These are phyloP conservation scores for Luffa aegyptiaca DNA, from an alignment of 306 rosid species.

Conservation along the genomic window DNA sequence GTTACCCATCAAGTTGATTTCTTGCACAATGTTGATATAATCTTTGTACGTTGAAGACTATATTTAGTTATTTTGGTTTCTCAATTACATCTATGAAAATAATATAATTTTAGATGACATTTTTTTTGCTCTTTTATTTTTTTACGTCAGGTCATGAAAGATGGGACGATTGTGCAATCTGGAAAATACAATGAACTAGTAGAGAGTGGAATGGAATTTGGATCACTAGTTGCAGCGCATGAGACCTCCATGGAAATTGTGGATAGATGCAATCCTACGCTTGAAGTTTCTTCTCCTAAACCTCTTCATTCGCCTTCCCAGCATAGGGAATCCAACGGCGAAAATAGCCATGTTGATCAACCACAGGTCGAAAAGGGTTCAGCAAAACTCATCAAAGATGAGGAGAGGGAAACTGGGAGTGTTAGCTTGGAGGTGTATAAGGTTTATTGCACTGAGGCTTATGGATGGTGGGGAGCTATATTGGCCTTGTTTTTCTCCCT, in stretches of 20 bases:
- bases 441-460: conserved; percentile 62
- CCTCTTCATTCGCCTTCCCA: conserved; percentile 25
- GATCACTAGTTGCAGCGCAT: conserved; percentile 72
- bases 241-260: conserved; percentile 90
- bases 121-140: background rate
- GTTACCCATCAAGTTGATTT: conserved; percentile 99
- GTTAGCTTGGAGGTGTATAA: conserved; percentile 83
- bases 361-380: conserved; percentile 38
- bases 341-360: conserved; percentile 35
- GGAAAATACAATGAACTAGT: conserved; percentile 67
- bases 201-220: conserved; percentile 58
- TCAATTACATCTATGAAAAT: background rate
- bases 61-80: background rate
- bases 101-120: background rate
- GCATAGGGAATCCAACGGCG: conserved; percentile 35
- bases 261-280: conserved; percentile 32
- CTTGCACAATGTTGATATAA: conserved; percentile 72
- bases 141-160: conserved; percentile 64
- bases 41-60: conserved; percentile 32
- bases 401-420: conserved; percentile 65
- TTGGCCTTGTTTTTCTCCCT: conserved; percentile 59
- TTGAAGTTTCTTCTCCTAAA: conserved; percentile 30
- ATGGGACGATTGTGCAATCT: conserved; percentile 67
- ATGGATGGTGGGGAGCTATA: conserved; percentile 41
- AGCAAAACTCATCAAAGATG: conserved; percentile 14